Conservation (phyloP, 208 protist genomes). For the Naegleria gruberi region DNA sequence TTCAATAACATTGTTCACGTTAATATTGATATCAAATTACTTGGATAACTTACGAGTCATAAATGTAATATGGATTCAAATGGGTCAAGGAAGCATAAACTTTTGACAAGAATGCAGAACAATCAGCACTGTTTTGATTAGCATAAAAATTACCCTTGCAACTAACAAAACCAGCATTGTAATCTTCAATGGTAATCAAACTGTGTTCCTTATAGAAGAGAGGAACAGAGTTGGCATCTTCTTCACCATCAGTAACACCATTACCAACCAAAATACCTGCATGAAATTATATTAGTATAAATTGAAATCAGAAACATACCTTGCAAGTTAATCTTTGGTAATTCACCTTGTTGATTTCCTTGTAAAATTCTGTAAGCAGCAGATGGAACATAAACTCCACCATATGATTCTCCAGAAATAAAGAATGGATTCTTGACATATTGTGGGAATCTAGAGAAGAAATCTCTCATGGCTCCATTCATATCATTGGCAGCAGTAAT, state of each 20-base stretch:
- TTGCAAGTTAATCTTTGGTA: slow-evolving; percentile 51
- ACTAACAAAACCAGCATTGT: background rate
- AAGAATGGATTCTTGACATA: slow-evolving; percentile 58
- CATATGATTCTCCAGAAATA: slow-evolving; percentile 55
- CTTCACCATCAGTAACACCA: background rate
- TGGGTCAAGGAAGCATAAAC: background rate
- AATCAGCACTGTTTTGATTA: background rate
- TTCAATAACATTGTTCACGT: background rate
- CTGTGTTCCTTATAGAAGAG: background rate
- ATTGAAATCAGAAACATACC: too few species aligned
- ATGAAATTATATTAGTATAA: too few species aligned
- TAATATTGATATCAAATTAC: background rate
- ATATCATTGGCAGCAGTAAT: slow-evolving; percentile 21
- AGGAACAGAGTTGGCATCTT: background rate
- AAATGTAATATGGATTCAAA: background rate
- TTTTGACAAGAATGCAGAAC: background rate
- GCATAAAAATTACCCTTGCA: slow-evolving; percentile 14
- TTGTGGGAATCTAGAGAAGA: slow-evolving; percentile 41
- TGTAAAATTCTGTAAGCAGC: slow-evolving; percentile 56
- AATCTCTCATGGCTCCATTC: slow-evolving; percentile 26
- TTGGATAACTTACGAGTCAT: background rate
- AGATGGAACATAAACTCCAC: slow-evolving; percentile 51
- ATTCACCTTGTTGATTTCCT: slow-evolving; percentile 54
- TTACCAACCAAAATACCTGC: background rate
- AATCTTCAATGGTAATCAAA: background rate